Evolutionary conservation across 2,329 filamentous ascomycete genomes (phyloP).

Genomic region (Aspergillus phoenicis): DNA sequence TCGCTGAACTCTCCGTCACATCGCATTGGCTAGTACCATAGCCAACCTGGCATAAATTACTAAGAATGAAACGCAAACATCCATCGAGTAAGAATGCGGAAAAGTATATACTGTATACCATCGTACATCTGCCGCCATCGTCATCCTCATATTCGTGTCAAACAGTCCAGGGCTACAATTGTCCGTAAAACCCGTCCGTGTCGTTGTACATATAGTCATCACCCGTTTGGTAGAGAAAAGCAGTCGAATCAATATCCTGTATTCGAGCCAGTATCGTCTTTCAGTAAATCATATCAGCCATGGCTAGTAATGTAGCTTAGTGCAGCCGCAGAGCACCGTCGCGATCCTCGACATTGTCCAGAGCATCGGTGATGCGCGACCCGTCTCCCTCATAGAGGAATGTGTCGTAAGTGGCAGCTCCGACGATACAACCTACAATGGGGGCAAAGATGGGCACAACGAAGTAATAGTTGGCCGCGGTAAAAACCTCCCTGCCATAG

Average conservation of each 20-base stretch:
- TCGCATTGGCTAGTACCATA: too few species aligned
- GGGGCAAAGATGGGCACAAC: constrained; percentile 33
- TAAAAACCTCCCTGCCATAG: constrained; percentile 35
- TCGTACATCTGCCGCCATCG: background rate
- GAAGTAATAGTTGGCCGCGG: constrained; percentile 31
- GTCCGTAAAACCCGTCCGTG: too few species aligned
- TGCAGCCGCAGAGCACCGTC: constrained; percentile 27
- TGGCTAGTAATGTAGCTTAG: constrained; percentile 10
- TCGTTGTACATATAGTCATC: background rate
- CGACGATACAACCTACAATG: constrained; percentile 30
- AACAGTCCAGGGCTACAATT: background rate
- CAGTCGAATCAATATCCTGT: background rate
- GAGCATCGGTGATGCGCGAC: constrained; percentile 32
- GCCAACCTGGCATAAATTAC: too few species aligned
- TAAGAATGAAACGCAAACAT: too few species aligned
- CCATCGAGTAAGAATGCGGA: too few species aligned
- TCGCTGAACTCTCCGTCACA: too few species aligned
- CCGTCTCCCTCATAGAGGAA: constrained; percentile 34
- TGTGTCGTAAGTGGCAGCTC: constrained; percentile 31
- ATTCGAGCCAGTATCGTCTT: background rate
- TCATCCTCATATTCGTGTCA: background rate
- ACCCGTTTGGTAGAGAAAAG: background rate
- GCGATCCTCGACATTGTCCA: constrained; percentile 27
- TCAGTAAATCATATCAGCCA: background rate
- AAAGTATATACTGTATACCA: background rate